Evolutionary conservation across 73 alveolate species (phyloP), one percentile per base, ranked within the genome.

Genomic region (Paramecium biaurelia): DNA sequence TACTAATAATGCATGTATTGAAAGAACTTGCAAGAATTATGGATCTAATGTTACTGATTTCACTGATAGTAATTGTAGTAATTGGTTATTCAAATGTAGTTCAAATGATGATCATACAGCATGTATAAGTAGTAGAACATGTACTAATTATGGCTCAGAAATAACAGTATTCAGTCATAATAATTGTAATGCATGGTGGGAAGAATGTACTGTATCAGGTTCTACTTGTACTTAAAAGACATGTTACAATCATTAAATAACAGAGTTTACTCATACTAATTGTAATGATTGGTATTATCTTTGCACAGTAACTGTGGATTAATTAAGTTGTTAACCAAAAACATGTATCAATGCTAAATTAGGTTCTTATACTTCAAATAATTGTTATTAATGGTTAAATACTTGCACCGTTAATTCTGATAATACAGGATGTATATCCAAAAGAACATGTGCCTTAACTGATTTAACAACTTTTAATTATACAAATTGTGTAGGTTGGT

Each of bases 151-250:
- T 72, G 86, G 86, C 0, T 2, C 37, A 14, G 32, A 30, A 12
- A 41, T 72, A 11, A 72, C 86, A 72, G 86, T 72, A 32, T 72
- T 35, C 34, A 72, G 20, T 72, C 53, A 72, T 15, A 37, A 32
- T 35, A 72, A 30, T 14, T 72, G 86, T 72, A 37, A 37, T 72
- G 86, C 30, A n/a, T 72, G 86, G 86, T 72, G 56, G 58, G 86
- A 72, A 15, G 58, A 32, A 37, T 72, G 86, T 37, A 72, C 58
- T 1, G 86, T 72, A 72, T 30, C 63, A 34, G 86, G 86, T 10
- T 2, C 35, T 12, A 18, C 42, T 15, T 72, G 86, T 72, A 20
- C 58, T 14, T 12, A 72, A 35, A 72, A 38, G 15, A 32, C 86
- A 35, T 72, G 86, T 72, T 32, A 72, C n/a, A 72, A 72, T 72